These are phyloP conservation scores for Suillus occidentalis DNA, from an alignment of 768 basidiomycete species.

Conservation along the genomic window DNA sequence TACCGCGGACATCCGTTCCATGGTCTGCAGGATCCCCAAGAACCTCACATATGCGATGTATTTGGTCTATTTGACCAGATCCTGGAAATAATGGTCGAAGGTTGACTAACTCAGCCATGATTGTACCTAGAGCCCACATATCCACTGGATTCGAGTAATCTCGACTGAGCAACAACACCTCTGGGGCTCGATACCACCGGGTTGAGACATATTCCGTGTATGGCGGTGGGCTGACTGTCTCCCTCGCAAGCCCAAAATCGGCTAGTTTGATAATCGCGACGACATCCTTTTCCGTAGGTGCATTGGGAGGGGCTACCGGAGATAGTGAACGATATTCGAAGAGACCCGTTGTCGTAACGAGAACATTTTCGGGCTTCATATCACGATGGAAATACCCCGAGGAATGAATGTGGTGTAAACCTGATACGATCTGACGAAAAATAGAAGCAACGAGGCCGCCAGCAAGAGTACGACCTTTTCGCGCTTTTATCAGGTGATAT, in stretches of 20 bases:
- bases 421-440: conserved; percentile 87
- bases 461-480: conserved; percentile 93
- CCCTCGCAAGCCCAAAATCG: conserved; percentile 95
- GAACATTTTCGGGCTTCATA: conserved; percentile 99
- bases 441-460: conserved; percentile 95
- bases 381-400: conserved; percentile 98
- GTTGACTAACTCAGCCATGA: conserved; percentile 96
- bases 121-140: conserved; percentile 99
- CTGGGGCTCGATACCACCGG: conserved; percentile 99
- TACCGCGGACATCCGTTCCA: conserved; percentile 69
- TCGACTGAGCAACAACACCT: conserved; percentile 86
- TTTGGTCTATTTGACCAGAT: conserved; percentile 88
- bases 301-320: conserved; percentile 61
- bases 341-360: conserved; percentile 96
- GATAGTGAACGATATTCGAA: conserved; percentile 86
- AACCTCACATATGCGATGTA: conserved; percentile 86
- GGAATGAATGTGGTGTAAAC: conserved; percentile 89
- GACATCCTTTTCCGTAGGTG: conserved; percentile 86
- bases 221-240: conserved; percentile 83
- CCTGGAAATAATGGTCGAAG: conserved; percentile 96
- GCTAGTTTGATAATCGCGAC: conserved; percentile 96
- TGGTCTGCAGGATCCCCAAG: conserved; percentile 91
- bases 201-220: conserved; percentile 99
- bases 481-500: conserved; percentile 97
- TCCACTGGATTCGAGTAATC: conserved; percentile 98